Conservation (phyloP, 225 moss, liverwort and hornwort genomes). For the Polytrichum commune region DNA sequence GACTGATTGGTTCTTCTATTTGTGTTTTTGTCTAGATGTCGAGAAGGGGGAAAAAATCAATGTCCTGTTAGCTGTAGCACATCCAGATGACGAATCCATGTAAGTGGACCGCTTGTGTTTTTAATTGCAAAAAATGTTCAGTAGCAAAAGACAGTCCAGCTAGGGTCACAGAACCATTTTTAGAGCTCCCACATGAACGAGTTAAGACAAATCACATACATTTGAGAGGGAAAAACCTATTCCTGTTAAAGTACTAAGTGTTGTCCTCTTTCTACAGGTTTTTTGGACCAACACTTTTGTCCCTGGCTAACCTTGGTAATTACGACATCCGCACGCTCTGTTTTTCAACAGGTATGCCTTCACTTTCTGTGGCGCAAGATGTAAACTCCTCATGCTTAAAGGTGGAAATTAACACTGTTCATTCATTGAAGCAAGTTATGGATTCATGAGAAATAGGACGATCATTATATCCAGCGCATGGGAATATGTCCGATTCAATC, state of each 20-base stretch:
- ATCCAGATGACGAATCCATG: conserved; percentile 75
- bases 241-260: no score
- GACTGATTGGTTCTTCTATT: neutral
- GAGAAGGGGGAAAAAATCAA: conserved; percentile 26
- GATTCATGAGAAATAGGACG: no score
- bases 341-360: conserved; percentile 52
- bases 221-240: no score
- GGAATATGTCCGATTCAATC: neutral
- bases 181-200: no score
- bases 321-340: conserved; percentile 47
- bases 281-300: conserved; percentile 60
- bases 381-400: neutral
- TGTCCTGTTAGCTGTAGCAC: conserved; percentile 62
- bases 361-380: conserved; percentile 3
- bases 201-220: no score
- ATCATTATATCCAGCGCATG: neutral
- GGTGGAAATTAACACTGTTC: no score
- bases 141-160: no score
- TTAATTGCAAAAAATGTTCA: no score
- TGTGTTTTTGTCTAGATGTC: conserved; percentile 16
- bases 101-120: conserved; percentile 14
- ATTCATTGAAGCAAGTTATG: no score
- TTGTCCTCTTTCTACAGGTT: conserved; percentile 37
- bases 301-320: conserved; percentile 40
- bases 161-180: neutral